Conservation (phyloP, 73 alveolate species). For the Paramecium tetraurelia region DNA sequence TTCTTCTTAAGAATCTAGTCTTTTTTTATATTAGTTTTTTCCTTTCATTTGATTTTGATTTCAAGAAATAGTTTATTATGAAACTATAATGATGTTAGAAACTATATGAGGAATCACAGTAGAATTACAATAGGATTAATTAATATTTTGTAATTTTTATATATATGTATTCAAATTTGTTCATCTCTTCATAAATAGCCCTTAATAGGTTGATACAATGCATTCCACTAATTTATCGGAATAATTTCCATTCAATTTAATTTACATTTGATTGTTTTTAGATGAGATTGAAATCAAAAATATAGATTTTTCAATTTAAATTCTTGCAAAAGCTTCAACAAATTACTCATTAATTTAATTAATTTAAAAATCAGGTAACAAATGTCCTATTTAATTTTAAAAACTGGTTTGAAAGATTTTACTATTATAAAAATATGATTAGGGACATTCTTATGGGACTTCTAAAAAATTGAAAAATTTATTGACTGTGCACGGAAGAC, state of each 20-base stretch:
- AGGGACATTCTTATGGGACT: not conserved
- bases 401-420: not conserved
- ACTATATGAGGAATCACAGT: too few species aligned
- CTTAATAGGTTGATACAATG: slow-evolving; percentile 33
- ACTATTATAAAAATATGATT: slow-evolving; percentile 13
- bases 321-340: not conserved
- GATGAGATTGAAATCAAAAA: not conserved
- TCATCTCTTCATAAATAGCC: slow-evolving; percentile 23
- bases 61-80: not conserved
- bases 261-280: not conserved
- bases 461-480: not conserved
- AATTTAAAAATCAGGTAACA: not conserved
- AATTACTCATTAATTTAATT: not conserved
- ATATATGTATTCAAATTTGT: not conserved
- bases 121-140: not conserved
- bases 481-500: slow-evolving; percentile 21
- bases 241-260: not conserved
- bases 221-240: not conserved
- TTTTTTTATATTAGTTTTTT: too few species aligned
- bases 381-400: not conserved
- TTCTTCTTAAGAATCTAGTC: too few species aligned
- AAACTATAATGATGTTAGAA: not conserved
- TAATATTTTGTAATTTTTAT: not conserved
- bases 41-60: not conserved
- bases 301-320: not conserved